Percentiles rank a stretch among this genome's conserved stretches.
Conservation (phyloP, 2,329 filamentous ascomycete genomes). For the Colletotrichum navitas region DNA sequence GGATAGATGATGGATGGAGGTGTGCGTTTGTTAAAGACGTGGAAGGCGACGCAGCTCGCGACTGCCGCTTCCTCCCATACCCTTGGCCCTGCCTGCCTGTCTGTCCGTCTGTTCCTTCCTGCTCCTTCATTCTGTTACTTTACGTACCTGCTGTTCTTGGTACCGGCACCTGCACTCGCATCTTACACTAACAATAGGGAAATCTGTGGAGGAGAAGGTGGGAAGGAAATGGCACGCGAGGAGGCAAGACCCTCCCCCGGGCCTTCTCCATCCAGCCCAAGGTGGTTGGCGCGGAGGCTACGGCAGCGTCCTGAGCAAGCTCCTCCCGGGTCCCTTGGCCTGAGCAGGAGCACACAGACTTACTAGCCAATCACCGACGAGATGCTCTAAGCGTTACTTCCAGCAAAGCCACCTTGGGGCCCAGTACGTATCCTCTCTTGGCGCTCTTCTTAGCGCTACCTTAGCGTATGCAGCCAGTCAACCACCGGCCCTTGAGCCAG, state of each 20-base stretch:
- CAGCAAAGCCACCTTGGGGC: conserved; percentile 27
- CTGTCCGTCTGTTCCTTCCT: neutral
- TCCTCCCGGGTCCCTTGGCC: neutral
- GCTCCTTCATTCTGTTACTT: neutral
- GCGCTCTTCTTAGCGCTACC: neutral
- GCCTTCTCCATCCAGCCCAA: neutral
- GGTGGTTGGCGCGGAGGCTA: conserved; percentile 31
- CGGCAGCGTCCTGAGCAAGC: conserved; percentile 28
- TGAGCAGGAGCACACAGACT: conserved; percentile 4
- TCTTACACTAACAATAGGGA: neutral
- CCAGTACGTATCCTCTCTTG: conserved; percentile 20
- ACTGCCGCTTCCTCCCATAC: neutral
- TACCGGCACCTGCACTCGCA: neutral
- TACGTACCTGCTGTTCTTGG: conserved; percentile 6
- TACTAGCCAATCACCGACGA: conserved; percentile 22
- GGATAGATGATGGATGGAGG: neutral
- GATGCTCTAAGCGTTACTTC: conserved; percentile 14
- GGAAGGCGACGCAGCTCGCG: conserved; percentile 1
- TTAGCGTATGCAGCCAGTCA: conserved; percentile 13
- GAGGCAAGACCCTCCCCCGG: neutral
- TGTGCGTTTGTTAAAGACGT: conserved; percentile 6
- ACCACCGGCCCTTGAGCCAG: conserved; percentile 18
- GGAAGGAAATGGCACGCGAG: conserved; percentile 11
- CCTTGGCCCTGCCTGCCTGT: neutral
- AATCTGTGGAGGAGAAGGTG: conserved; percentile 17